These are phyloP conservation scores for Striga hermonthica DNA, from an alignment of 305 asterid genomes.

Conservation along the genomic window DNA sequence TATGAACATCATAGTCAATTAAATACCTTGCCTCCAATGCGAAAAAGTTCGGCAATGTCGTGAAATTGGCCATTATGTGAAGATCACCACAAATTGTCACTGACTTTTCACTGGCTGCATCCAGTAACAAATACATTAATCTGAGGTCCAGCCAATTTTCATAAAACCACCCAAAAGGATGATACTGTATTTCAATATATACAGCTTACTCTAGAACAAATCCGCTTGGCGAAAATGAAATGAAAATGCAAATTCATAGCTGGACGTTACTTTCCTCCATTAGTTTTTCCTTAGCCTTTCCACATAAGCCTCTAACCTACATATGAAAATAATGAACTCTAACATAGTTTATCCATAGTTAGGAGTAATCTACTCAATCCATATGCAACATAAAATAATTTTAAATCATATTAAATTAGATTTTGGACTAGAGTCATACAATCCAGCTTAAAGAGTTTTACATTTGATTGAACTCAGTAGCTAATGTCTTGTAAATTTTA, in stretches of 20 bases:
- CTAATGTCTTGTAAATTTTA: too few relatives aligned
- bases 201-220: conserved; percentile 12
- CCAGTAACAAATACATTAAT: conserved; percentile 32
- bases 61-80: conserved; percentile 99
- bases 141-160: conserved; percentile 15
- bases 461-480: too few relatives aligned
- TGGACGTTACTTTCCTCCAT: conserved; percentile 96
- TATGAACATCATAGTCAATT: conserved; percentile 23
- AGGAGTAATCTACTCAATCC: too few relatives aligned
- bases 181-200: conserved; percentile 9
- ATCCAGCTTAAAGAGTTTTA: too few relatives aligned
- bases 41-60: conserved; percentile 93
- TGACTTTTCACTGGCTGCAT: conserved; percentile 96
- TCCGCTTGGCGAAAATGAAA: conserved; percentile 3
- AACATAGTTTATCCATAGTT: conserved; percentile 16
- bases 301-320: conserved; percentile 83
- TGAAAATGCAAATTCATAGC: conserved; percentile 44
- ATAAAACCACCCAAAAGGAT: neutral
- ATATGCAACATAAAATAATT: too few relatives aligned
- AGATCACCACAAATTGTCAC: conserved; percentile 98
- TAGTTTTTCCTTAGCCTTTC: conserved; percentile 93
- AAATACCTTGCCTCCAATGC: conserved; percentile 97
- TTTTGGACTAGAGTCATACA: too few relatives aligned
- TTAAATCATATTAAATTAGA: too few relatives aligned
- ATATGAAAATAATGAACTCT: conserved; percentile 32